Evolutionary conservation across 352 stramenopile genomes (phyloP), one percentile per base, ranked within the genome.

Genomic region (Globisporangium uncinulatum): DNA sequence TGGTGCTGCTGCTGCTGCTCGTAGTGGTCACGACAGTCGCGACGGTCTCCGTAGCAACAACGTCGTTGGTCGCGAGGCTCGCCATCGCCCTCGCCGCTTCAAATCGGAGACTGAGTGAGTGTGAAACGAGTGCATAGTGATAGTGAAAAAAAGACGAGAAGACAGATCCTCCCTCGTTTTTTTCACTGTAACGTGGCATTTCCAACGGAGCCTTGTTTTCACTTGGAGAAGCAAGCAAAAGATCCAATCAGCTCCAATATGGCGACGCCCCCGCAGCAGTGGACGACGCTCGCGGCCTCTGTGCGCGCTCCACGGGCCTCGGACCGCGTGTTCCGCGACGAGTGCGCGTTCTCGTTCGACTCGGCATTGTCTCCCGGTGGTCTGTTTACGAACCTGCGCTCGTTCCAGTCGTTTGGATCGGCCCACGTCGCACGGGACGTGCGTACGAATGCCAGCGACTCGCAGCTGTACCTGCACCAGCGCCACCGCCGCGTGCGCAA

Each of bases 301-400:
- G 77, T 82, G 44, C 72, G 76, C 55, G 54, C 90, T 8, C 75
- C 83, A 37, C 69, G 69, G 29, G 72, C 70, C 31, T 72, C 71
- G 7, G 78, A 89, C 56, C 75, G 79, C 55, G 97, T 99, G 43
- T 98, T 94, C 67, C 97, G 98, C 56, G 95, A 98, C 47, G 97
- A 99, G 74, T 99, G 96, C 75, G 89, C 96, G 45, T 98, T 98
- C 64, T 98, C 87, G 17, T 99, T 99, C 69, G 90, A 98, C 68
- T 96, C 87, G 46, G 49, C 82, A 43, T 73, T 91, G 20, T 84
- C 76, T 2, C 56, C 70, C 10, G 63, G 69, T 3, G 86, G 86
- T 41, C 56, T 94, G 42, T 95, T 89, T 62, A 97, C 98, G 45
- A 99, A 98, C 65, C 75, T 99, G 51, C 69, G 69, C 14, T 94